Base-by-base conservation (phyloP, 345 rosid species). In the Populus pruinosa region DNA sequence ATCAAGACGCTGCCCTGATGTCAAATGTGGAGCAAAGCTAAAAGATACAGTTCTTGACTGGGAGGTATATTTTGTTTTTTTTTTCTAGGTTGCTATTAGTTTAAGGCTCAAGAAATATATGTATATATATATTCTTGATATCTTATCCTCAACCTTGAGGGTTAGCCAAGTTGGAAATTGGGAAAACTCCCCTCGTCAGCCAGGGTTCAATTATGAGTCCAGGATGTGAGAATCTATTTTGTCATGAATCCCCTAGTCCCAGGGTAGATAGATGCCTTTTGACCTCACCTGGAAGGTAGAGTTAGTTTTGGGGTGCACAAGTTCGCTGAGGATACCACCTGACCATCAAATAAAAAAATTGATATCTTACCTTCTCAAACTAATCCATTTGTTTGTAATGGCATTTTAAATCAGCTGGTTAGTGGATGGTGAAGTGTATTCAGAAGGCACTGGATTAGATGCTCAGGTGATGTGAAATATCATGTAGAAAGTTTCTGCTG, bases 1-100 rank as follows among this genome's bases (percentile, higher is more conserved):
- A 66, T 83, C 94, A 65, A 87, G 97, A 23, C 94, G 86, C 76
- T 96, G 99, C 83, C 79, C 96, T 69, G 76, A 78, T 78, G 78
- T 17, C 76, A 89, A 87, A 69, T 96, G 99, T 76, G 91, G 93
- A 73, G 89, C 87, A 74, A 96, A 90, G 88, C 96, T 96, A 68
- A 90, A 76, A 87, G 99, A 95, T 79, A 92, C 98, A 2, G 99
- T 96, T 79, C 91, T 96, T 83, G 99, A 96, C 74, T 96, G 99
- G 99, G 99, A 96, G 99, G 99, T 95, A 80, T 50, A 55, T 59
- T 59, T 55, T 36, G 23, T 59, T 49, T 29, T 56, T 71, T 74
- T 50, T 47, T 25, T 25, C 64, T 56, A 17, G 8, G 11, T 20
- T 53, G 27, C 39, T 73, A n/a, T 33, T 62, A 31, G 53, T 41